Base-by-base conservation (phyloP, 805 yeast species). In the Candida insectorum region DNA sequence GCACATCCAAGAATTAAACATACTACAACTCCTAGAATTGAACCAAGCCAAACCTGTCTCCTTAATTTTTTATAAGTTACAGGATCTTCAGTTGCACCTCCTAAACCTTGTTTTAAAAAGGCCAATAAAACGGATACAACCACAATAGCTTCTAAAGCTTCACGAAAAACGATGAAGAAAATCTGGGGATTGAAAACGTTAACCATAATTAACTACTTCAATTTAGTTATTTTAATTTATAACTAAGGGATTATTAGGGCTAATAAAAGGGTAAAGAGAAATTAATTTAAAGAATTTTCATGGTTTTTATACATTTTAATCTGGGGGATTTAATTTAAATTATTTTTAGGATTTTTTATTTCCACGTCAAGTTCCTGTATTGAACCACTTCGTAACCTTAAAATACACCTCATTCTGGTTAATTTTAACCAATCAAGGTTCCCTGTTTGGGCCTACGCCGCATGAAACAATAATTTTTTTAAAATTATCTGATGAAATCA, bases 151-250 rank as follows among this genome's bases (percentile, higher is more conserved):
- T 91, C 98, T 44, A 91, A 69, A 33, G 94, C 70, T 68, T 91
- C 98, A 72, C 98, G 83, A 60, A 91, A 82, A 39, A 88, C 93
- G 47, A 89, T 82, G 64, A 88, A 86, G 71, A 87, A 88, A 42
- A 88, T 81, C 48, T 77, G 80, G 27, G 77, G 80, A 53, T 80
- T 77, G 58, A 83, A 82, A 24, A 81, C 83, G 62, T 71, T 53
- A 22, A 20, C 23, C 23, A 20, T 20, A 11, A 20, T 20, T 20
- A 8, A 20, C 8, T n/a, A n/a, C n/a, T n/a, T n/a, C n/a, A n/a
- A n/a, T n/a, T n/a, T n/a, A n/a, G n/a, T n/a, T n/a, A n/a, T n/a
- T n/a, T n/a, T n/a, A n/a, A n/a, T n/a, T n/a, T n/a, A n/a, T n/a
- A n/a, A n/a, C n/a, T n/a, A n/a, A n/a, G n/a, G n/a, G n/a, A n/a